Evolutionary conservation across 1,284 basidiomycete species (phyloP), one percentile per base, ranked within the genome.

Genomic region (Ustilago hordei): DNA sequence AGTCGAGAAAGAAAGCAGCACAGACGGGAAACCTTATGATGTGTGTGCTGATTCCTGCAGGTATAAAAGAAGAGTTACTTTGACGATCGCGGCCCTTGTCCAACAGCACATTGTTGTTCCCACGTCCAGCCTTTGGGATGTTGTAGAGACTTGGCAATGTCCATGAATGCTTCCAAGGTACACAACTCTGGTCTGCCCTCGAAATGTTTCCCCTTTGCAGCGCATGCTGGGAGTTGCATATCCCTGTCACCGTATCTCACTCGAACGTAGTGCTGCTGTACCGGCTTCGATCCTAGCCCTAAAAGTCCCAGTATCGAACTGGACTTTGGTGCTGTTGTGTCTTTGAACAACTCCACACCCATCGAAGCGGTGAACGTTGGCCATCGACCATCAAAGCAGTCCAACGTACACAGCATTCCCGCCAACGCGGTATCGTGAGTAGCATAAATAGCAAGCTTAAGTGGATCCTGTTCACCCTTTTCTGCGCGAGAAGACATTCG

Each of bases 221-320:
- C 90, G 77, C 93, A 94, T 6, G 91, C 81, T 0, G 93, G 92
- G 8, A 94, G 87, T 0, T 87, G 65, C 85, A 93, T 87, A 74
- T 89, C 90, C 65, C 89, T 88, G 87, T 93, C 92, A 84, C 93
- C 91, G 80, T 93, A 93, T 31, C 93, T 89, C 88, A 93, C 90
- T 8, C 93, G 90, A 36, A 94, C 88, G 78, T 90, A 70, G 41
- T 69, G 74, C 56, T 60, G 67, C 81, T 84, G 62, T 36, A 59
- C 47, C 1, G 59, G 34, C 28, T 48, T 48, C 7, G 60, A 50
- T 17, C 28, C n/a, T 4, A 60, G n/a, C 9, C 59, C 58, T 2
- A 75, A 32, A 36, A 75, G 41, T 13, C 62, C 31, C 12, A 73
- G 64, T 15, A 75, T 47, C n/a, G 74, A 73, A 8, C 60, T 53